Base-by-base conservation (phyloP, 495 filamentous ascomycete species). In the Clohesyomyces aquaticus region DNA sequence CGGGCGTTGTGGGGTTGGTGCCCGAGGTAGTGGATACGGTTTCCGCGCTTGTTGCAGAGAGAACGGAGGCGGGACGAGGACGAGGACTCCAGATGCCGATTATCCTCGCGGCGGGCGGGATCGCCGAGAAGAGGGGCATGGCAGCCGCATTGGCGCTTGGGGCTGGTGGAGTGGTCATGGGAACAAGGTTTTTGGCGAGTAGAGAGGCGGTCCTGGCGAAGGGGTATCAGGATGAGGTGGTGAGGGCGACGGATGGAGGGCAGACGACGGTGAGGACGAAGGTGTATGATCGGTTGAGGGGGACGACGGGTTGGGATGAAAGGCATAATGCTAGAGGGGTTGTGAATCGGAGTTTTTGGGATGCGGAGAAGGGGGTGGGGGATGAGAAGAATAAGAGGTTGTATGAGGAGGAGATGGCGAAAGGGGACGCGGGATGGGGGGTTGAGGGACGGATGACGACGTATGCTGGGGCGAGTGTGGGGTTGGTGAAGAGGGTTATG, bases 101-200 rank as follows among this genome's bases (percentile, higher is more conserved):
- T 2, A 62, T 93, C 2, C 71, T 91, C 35, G 90, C 88, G 0
- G 87, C 90, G 0, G 90, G 90, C 2, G 90, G 89, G 0, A 85
- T 93, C 57, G 78, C 79, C 0, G 88, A 93, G 70, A 85, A 84
- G 3, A 75, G 88, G 18, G 84, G 86, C 0, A 82, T 81, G 2
- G 83, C 84, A 11, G 88, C 88, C 0, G 84, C 82, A 2, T 59
- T 92, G 47, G 80, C 79, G 21, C 75, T 93, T 1, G 90, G 88
- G 19, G 90, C 90, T 0, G 79, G 79, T 3, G 90, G 81, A 1
- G 82, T 80, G 2, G 88, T 82, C 0, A 77, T 94, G 76, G 90
- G 90, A 2, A 93, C 90, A 26, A 78, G 87, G 55, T 87, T 90
- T 67, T 78, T 91, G 21, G 84, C 87, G n/a, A 71, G 87, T 0